phyloP scores from a whole-genome alignment of 2,329 filamentous ascomycete genomes.

The Fusarium lateritium region DNA sequence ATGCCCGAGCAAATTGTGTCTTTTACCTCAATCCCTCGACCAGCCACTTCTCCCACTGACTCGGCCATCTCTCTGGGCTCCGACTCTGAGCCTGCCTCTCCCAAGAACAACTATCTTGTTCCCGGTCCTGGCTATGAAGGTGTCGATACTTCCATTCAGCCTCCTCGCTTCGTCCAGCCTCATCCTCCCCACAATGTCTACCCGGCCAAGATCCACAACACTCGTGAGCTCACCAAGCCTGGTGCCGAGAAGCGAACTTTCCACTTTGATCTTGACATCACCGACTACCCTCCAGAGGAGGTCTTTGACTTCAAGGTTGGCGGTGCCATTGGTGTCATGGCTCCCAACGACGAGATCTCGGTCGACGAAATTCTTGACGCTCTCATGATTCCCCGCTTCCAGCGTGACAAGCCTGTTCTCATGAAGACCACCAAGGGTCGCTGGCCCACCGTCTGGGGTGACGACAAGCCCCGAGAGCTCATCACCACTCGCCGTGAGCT shows the following conservation, averaged over 20 bases:
- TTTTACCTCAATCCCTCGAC: slow-evolving; percentile 70
- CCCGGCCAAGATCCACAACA: slow-evolving; percentile 86
- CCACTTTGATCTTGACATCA: slow-evolving; percentile 97
- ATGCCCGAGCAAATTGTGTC: slow-evolving; percentile 83
- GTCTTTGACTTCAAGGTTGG: slow-evolving; percentile 95
- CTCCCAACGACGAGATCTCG: slow-evolving; percentile 82
- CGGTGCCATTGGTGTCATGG: slow-evolving; percentile 93
- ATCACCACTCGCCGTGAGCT: slow-evolving; percentile 91
- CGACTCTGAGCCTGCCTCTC: slow-evolving; percentile 48
- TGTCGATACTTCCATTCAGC: slow-evolving; percentile 75
- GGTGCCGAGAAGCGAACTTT: slow-evolving; percentile 97
- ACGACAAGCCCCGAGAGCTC: slow-evolving; percentile 87
- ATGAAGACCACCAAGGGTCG: slow-evolving; percentile 85
- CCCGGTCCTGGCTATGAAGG: slow-evolving; percentile 57
- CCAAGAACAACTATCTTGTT: slow-evolving; percentile 40
- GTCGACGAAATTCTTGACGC: slow-evolving; percentile 90
- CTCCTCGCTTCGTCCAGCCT: slow-evolving; percentile 91
- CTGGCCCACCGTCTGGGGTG: slow-evolving; percentile 99
- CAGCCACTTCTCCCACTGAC: slow-evolving; percentile 58
- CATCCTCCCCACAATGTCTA: slow-evolving; percentile 95
- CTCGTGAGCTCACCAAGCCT: slow-evolving; percentile 86
- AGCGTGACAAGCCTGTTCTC: slow-evolving; percentile 86
- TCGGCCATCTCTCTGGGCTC: slow-evolving; percentile 63
- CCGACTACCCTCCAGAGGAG: slow-evolving; percentile 90
- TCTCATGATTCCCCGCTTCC: slow-evolving; percentile 83